Percentiles rank a stretch among this genome's conserved stretches.
phyloP scores from a whole-genome alignment of 805 yeast genomes.

The Spathaspora boniae region DNA sequence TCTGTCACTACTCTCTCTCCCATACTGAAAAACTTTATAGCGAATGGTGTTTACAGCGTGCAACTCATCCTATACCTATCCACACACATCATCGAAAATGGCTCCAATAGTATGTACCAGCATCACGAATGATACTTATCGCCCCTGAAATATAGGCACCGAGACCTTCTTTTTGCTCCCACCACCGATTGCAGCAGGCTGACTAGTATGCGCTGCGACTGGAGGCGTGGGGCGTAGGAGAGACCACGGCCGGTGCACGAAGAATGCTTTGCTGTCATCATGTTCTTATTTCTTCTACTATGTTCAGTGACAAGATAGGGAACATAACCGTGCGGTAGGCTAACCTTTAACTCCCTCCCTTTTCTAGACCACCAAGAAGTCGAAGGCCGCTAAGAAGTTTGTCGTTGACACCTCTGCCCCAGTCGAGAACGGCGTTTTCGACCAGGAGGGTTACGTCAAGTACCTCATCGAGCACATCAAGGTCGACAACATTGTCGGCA shows the following conservation, averaged over 20 bases:
- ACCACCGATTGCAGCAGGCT: no score
- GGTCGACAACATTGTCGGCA: conserved; percentile 94
- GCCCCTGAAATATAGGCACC: no score
- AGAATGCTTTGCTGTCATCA: conserved; percentile 46
- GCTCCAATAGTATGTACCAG: conserved; percentile 86
- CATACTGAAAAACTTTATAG: background rate
- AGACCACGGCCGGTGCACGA: conserved; percentile 49
- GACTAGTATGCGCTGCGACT: no score
- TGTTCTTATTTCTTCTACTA: conserved; percentile 14
- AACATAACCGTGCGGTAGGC: conserved; percentile 64
- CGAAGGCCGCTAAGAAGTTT: conserved; percentile 78
- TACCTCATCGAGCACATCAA: conserved; percentile 99
- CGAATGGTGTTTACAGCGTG: background rate
- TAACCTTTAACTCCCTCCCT: conserved; percentile 49
- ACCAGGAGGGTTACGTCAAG: conserved; percentile 96
- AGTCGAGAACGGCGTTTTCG: conserved; percentile 95
- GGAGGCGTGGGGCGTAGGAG: no score
- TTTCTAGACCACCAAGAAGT: conserved; percentile 67
- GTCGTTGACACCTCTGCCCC: conserved; percentile 96
- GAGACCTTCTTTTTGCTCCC: no score
- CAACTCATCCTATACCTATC: background rate
- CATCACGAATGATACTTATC: no score
- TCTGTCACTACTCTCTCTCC: background rate
- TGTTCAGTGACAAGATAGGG: conserved; percentile 10
- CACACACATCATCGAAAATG: conserved; percentile 43